Conservation (phyloP, 257 asterid species). For the Solanum tacnaense region DNA sequence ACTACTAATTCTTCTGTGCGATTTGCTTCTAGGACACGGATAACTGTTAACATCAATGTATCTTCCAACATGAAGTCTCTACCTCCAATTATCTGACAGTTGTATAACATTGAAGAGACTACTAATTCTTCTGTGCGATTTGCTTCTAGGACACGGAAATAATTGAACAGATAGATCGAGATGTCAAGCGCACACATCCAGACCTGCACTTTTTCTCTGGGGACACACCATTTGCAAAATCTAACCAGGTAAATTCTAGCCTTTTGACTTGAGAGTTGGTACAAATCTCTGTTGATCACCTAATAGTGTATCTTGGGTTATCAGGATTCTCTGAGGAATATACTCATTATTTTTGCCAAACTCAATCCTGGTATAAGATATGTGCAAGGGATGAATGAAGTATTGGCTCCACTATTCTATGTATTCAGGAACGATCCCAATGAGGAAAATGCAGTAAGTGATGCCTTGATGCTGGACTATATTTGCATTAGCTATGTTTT, state of each 20-base stretch:
- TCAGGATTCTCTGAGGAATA: constrained; percentile 71
- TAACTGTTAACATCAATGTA: background rate
- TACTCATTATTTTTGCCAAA: constrained; percentile 77
- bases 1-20: constrained; percentile 1
- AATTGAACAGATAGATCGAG: constrained; percentile 88
- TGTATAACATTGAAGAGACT: background rate
- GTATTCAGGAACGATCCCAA: constrained; percentile 71
- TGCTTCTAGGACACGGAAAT: constrained; percentile 67
- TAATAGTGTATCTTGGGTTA: constrained; percentile 8
- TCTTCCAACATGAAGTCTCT: background rate
- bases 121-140: background rate
- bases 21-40: constrained; percentile 33
- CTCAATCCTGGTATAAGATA: constrained; percentile 97
- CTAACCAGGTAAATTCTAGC: constrained; percentile 52
- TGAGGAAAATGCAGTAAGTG: constrained; percentile 63
- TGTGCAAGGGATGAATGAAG: constrained; percentile 98
- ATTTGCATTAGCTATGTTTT: background rate
- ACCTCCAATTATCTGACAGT: background rate
- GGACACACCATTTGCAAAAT: constrained; percentile 65
- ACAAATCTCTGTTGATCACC: background rate
- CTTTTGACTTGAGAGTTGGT: background rate
- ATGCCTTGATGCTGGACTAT: background rate
- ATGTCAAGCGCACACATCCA: constrained; percentile 98
- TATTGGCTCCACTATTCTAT: constrained; percentile 76
- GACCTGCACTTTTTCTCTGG: constrained; percentile 92